These are phyloP conservation scores for Alternaria incomplexa DNA, from an alignment of 2,329 filamentous ascomycete genomes.

Conservation along the genomic window DNA sequence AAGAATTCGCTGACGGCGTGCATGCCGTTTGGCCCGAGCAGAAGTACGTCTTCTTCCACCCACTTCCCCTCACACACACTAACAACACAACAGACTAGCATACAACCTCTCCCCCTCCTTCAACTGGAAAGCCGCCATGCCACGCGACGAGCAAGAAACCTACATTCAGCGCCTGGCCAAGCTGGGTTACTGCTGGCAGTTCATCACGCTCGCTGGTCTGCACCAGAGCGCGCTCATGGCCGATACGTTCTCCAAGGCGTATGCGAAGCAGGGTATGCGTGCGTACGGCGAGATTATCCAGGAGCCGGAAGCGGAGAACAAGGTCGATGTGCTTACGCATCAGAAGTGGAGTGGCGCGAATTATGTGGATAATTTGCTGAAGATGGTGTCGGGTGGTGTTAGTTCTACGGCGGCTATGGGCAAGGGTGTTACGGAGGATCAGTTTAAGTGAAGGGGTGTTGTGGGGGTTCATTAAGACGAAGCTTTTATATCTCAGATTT, in stretches of 20 bases:
- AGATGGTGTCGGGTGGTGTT: conserved; percentile 95
- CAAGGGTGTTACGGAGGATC: conserved; percentile 95
- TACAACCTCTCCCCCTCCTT: conserved; percentile 99
- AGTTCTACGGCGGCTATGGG: conserved; percentile 96
- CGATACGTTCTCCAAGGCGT: conserved; percentile 86
- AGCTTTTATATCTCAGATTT: not conserved
- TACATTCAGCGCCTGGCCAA: conserved; percentile 88
- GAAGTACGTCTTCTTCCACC: conserved; percentile 68
- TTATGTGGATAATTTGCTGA: conserved; percentile 92
- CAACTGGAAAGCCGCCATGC: conserved; percentile 99
- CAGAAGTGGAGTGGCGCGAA: conserved; percentile 98
- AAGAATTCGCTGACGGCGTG: conserved; percentile 91
- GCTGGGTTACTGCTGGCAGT: conserved; percentile 99
- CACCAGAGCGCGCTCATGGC: conserved; percentile 94
- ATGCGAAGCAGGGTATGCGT: conserved; percentile 83
- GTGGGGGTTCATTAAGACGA: not conserved
- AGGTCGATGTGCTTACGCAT: conserved; percentile 95
- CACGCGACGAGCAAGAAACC: conserved; percentile 89
- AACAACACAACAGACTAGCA: conserved; percentile 69
- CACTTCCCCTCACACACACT: not conserved
- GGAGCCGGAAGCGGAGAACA: conserved; percentile 92
- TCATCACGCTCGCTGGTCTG: conserved; percentile 97
- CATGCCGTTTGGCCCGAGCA: conserved; percentile 95
- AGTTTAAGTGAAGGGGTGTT: conserved; percentile 68
- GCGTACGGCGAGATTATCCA: conserved; percentile 97